Base-by-base conservation (phyloP, 1,284 basidiomycete species). In the Albatrellus sp. region DNA sequence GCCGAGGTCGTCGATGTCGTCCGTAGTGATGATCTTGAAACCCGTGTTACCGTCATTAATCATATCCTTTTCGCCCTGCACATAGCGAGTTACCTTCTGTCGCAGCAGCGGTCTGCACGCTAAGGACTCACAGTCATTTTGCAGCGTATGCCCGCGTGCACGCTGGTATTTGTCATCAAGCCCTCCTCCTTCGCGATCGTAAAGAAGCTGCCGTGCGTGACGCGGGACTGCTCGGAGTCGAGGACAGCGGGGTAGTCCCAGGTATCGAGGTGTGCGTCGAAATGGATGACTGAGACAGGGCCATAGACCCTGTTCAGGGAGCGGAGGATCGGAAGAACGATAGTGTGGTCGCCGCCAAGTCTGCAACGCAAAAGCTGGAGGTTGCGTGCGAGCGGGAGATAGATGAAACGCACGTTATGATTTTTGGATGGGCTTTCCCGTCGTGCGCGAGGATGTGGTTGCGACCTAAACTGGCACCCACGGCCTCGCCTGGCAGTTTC, bases 161-260 rank as follows among this genome's bases (percentile, higher is more conserved):
- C 71, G 52, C 80, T 85, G 40, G 68, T 73, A 53, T 84, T 82
- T 13, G 73, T 66, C 50, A 89, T 71, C 34, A 89, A 63, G 2
- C 80, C 80, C 58, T 90, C 85, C 53, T 84, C 71, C 33, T 70
- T 67, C 1, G 86, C 86, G 32, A 80, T 57, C 55, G 75, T 72
- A 62, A 88, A 88, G 63, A 85, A 88, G 10, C 80, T 84, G 41
- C 84, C 85, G 53, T 87, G 84, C 0, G 76, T 86, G 39, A 84
- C 65, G 39, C 69, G 73, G 32, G 79, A 78, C 55, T 82, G 78
- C 32, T 72, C 68, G 43, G 66, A 60, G 28, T 76, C 76, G 11
- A 72, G 65, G 54, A 79, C 77, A 29, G 62, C 61, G 20, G 64
- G 54, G 17, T 38, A 31, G 9, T 37, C 43, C 82, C 85, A 80